phyloP scores from a whole-genome alignment of 2,329 filamentous ascomycete genomes.

The Pseudocercospora pini-densiflorae region DNA sequence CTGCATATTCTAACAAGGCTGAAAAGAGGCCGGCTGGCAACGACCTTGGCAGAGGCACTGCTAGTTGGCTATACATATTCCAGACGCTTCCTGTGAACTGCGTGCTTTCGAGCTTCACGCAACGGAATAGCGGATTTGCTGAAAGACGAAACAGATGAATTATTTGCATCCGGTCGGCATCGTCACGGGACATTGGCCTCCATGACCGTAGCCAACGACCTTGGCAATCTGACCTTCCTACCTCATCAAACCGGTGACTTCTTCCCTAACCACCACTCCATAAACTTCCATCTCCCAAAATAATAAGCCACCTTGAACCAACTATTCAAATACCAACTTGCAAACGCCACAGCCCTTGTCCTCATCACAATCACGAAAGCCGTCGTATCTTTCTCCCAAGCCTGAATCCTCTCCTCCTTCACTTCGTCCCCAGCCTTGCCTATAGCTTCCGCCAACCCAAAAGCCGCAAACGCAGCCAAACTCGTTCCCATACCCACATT shows the following conservation, averaged over 20 bases:
- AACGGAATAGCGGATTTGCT: neutral
- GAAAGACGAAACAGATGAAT: neutral
- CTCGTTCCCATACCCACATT: slow-evolving; percentile 37
- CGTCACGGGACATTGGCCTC: neutral
- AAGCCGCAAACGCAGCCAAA: slow-evolving; percentile 31
- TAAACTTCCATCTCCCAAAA: slow-evolving; percentile 17
- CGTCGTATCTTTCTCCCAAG: slow-evolving; percentile 28
- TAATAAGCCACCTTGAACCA: slow-evolving; percentile 17
- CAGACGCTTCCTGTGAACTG: neutral
- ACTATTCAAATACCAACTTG: slow-evolving; percentile 22
- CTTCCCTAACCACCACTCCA: slow-evolving; percentile 9
- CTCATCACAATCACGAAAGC: slow-evolving; percentile 16
- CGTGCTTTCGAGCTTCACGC: neutral
- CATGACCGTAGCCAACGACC: neutral
- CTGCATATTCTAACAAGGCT: neutral
- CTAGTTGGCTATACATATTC: neutral
- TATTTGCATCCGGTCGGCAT: neutral
- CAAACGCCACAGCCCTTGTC: slow-evolving; percentile 22
- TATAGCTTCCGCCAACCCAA: slow-evolving; percentile 32
- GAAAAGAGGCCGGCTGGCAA: neutral
- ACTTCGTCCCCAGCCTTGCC: slow-evolving; percentile 16
- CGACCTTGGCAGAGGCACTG: neutral
- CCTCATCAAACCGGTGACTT: neutral
- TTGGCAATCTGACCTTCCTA: neutral
- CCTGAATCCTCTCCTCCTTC: slow-evolving; percentile 19